Evolutionary conservation across 2,329 filamentous ascomycete species (phyloP).

Genomic region (Cladorrhinum sp.): DNA sequence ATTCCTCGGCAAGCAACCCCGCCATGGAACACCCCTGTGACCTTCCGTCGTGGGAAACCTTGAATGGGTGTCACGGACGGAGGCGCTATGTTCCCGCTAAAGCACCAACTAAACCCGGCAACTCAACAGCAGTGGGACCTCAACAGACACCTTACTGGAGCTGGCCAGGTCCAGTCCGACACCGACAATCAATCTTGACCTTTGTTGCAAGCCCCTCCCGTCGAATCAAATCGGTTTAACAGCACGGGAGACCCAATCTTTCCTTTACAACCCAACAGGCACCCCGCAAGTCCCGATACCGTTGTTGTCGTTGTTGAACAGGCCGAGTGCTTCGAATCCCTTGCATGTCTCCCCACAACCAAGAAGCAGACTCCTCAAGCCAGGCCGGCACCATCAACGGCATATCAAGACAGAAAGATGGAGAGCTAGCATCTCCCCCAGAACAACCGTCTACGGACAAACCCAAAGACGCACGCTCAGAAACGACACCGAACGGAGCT

Average conservation of each 20-base stretch:
- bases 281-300: not conserved
- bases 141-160: not conserved
- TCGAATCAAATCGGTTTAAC: not conserved
- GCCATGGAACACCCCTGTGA: conserved; percentile 4
- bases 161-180: not conserved
- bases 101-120: conserved; percentile 5
- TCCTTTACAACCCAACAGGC: not conserved
- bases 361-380: conserved; percentile 20
- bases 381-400: conserved; percentile 20
- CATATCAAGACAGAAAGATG: conserved; percentile 9
- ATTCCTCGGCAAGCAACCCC: conserved; percentile 13
- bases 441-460: not conserved
- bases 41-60: not conserved
- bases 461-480: not conserved
- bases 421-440: conserved; percentile 12
- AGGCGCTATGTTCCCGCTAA: conserved; percentile 6
- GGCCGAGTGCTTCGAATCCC: too few relatives aligned
- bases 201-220: not conserved
- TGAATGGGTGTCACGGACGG: conserved; percentile 1
- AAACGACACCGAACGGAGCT: not conserved
- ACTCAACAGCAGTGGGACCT: conserved; percentile 1
- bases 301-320: too few relatives aligned
- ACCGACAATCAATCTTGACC: not conserved
- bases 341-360: conserved; percentile 31
- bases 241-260: not conserved